Percentiles rank a stretch among this genome's conserved stretches.
These are phyloP conservation scores for Globisporangium spiculum DNA, from an alignment of 352 stramenopile genomes.

Conservation along the genomic window DNA sequence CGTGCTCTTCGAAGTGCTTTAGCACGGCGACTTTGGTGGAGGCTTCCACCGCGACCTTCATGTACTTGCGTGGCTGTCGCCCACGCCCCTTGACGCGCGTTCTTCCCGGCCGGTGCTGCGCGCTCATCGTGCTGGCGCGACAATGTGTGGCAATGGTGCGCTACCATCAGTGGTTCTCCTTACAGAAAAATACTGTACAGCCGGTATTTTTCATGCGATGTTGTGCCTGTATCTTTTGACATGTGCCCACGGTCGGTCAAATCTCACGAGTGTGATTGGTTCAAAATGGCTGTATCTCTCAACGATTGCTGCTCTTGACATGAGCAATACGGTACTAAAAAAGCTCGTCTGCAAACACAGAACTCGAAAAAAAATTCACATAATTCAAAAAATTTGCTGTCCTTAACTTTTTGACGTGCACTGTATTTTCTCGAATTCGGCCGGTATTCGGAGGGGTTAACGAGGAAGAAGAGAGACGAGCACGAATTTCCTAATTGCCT, in stretches of 20 bases:
- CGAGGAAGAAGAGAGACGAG: background rate
- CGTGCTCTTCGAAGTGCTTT: slow-evolving; percentile 2
- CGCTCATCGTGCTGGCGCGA: slow-evolving; percentile 2
- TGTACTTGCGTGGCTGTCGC: slow-evolving; percentile 1
- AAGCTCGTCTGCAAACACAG: no score
- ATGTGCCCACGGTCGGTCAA: slow-evolving; percentile 1
- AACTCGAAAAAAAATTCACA: no score
- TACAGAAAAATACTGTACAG: slow-evolving; percentile 1
- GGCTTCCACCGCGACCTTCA: background rate
- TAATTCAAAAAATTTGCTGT: no score
- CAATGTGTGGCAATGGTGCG: background rate
- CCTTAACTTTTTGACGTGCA: slow-evolving; percentile 46
- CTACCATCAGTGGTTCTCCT: background rate
- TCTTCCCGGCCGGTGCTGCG: background rate
- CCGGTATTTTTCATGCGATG: slow-evolving; percentile 1
- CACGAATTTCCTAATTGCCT: background rate
- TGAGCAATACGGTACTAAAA: background rate
- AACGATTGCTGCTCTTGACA: slow-evolving; percentile 3
- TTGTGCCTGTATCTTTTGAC: background rate
- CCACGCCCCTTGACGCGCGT: background rate
- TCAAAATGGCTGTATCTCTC: slow-evolving; percentile 2
- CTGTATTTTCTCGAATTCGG: slow-evolving; percentile 3
- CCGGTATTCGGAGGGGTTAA: no score
- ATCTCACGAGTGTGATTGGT: background rate
- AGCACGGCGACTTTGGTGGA: background rate